Evolutionary conservation across 1,284 basidiomycete genomes (phyloP).

Genomic region (Schizophyllum amplum): DNA sequence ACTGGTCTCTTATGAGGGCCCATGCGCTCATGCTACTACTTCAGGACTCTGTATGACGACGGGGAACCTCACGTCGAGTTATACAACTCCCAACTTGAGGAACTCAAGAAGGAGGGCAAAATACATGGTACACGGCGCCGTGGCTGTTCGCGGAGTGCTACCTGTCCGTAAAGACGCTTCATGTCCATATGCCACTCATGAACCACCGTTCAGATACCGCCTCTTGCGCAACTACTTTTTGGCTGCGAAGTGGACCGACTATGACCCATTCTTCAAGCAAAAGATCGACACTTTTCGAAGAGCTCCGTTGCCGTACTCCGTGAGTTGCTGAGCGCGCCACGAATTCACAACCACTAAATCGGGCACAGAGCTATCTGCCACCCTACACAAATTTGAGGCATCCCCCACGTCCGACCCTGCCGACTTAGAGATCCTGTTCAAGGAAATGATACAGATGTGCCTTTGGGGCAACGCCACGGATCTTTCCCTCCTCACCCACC

Average conservation of each 20-base stretch:
- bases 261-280: constrained; percentile 81
- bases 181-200: constrained; percentile 30
- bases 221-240: constrained; percentile 73
- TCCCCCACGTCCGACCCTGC: constrained; percentile 36
- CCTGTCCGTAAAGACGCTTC: constrained; percentile 33
- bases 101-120: constrained; percentile 38
- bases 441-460: constrained; percentile 84
- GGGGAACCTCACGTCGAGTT: constrained; percentile 56
- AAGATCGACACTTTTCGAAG: constrained; percentile 83
- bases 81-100: constrained; percentile 70
- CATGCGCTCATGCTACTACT: neutral
- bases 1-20: neutral
- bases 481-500: constrained; percentile 74
- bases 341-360: constrained; percentile 2
- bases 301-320: constrained; percentile 75
- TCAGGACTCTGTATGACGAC: constrained; percentile 39
- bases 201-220: constrained; percentile 61
- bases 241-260: constrained; percentile 63
- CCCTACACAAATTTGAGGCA: constrained; percentile 54
- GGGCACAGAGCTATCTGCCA: constrained; percentile 54
- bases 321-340: constrained; percentile 20
- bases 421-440: constrained; percentile 61
- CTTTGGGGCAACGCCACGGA: constrained; percentile 91
- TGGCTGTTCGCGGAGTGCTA: constrained; percentile 95
- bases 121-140: constrained; percentile 87